Evolutionary conservation across 805 yeast species (phyloP).

Genomic region (Ogataea naganishii): DNA sequence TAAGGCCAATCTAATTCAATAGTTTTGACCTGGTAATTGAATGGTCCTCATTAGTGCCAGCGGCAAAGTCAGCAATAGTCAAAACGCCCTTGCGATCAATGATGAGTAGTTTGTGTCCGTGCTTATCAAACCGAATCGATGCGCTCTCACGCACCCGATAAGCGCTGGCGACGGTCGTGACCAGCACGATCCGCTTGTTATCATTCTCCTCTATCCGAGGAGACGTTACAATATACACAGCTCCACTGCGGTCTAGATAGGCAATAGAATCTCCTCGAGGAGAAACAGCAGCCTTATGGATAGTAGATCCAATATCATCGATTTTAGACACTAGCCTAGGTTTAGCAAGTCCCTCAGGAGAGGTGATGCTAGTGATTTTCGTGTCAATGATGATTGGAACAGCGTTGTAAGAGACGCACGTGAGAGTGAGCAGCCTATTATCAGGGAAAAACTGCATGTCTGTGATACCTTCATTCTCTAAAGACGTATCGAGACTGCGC

Average conservation of each 20-base stretch:
- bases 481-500: slow-evolving; percentile 50
- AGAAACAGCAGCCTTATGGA: slow-evolving; percentile 66
- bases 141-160: slow-evolving; percentile 72
- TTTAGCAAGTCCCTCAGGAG: slow-evolving; percentile 37
- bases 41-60: slow-evolving; percentile 66
- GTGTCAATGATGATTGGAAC: slow-evolving; percentile 65
- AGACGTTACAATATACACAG: slow-evolving; percentile 58
- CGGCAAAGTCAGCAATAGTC: slow-evolving; percentile 79
- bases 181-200: slow-evolving; percentile 52
- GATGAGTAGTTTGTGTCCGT: slow-evolving; percentile 70
- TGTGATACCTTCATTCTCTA: slow-evolving; percentile 88
- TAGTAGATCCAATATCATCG: slow-evolving; percentile 73
- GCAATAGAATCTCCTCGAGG: slow-evolving; percentile 86
- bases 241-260: slow-evolving; percentile 70
- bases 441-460: slow-evolving; percentile 67
- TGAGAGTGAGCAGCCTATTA: slow-evolving; percentile 40
- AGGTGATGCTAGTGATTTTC: slow-evolving; percentile 34
- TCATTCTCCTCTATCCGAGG: slow-evolving; percentile 48
- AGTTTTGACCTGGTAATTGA: slow-evolving; percentile 57
- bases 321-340: slow-evolving; percentile 55
- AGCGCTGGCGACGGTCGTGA: slow-evolving; percentile 75
- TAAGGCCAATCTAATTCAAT: too few relatives aligned
- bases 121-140: slow-evolving; percentile 60
- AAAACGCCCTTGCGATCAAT: slow-evolving; percentile 78
- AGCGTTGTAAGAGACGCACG: slow-evolving; percentile 55